Evolutionary conservation across 495 filamentous ascomycete species (phyloP).

Genomic region (Choiromyces venosus): DNA sequence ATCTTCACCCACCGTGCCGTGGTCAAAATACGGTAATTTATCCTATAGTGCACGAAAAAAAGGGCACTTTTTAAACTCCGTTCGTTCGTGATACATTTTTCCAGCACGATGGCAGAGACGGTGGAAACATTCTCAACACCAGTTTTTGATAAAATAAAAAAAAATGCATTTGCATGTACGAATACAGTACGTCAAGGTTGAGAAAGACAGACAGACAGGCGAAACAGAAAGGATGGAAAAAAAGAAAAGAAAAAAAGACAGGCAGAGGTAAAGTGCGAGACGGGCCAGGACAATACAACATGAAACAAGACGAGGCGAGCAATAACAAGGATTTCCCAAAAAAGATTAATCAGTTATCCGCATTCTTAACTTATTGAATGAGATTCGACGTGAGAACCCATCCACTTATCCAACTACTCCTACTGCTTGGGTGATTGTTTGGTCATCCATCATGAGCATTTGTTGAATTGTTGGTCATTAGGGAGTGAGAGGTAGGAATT

Average conservation of each 20-base stretch:
- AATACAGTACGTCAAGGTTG: background rate
- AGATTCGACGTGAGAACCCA: background rate
- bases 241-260: background rate
- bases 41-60: background rate
- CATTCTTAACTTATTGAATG: background rate
- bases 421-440: background rate
- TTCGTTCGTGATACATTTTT: background rate
- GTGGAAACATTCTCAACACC: too few relatives aligned
- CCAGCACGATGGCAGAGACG: too few relatives aligned
- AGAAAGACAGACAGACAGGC: background rate
- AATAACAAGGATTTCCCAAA: background rate
- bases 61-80: background rate
- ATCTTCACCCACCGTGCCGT: too few relatives aligned
- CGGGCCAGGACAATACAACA: background rate
- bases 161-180: background rate
- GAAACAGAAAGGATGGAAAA: background rate
- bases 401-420: background rate
- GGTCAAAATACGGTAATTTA: background rate
- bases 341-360: background rate
- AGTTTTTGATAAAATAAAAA: background rate
- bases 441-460: background rate
- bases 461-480: background rate
- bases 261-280: background rate
- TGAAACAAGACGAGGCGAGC: background rate
- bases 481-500: background rate